phyloP scores from a whole-genome alignment of 2,329 filamentous ascomycete genomes.

The Chaetothyriales sp. region DNA sequence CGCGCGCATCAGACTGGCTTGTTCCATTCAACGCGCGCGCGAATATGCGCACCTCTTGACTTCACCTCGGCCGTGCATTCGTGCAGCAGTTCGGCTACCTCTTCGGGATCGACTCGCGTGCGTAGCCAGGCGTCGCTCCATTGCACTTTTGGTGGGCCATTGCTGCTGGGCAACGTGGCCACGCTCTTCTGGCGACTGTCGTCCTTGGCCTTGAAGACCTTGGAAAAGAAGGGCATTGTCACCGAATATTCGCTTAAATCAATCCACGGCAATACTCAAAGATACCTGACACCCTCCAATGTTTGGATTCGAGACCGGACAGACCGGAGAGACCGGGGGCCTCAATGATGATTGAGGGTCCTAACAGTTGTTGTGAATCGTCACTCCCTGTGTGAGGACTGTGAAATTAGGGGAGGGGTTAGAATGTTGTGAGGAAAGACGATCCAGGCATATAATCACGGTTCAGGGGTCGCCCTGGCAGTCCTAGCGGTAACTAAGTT shows the following conservation, averaged over 20 bases:
- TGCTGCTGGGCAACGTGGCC: slow-evolving; percentile 36
- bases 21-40: neutral
- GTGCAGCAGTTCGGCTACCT: slow-evolving; percentile 75
- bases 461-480: neutral
- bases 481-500: neutral
- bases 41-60: slow-evolving; percentile 60
- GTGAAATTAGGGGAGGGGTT: neutral
- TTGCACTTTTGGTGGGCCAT: slow-evolving; percentile 53
- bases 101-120: slow-evolving; percentile 69
- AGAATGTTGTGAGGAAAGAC: neutral
- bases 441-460: neutral
- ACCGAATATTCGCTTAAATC: neutral
- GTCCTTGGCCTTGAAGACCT: slow-evolving; percentile 63
- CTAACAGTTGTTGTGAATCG: neutral
- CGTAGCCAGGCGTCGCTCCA: slow-evolving; percentile 85
- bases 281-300: neutral
- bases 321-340: neutral
- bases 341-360: neutral
- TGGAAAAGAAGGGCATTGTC: slow-evolving; percentile 45
- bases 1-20: neutral
- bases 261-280: neutral
- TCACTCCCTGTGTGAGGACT: neutral
- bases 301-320: neutral
- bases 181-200: slow-evolving; percentile 47
- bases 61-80: slow-evolving; percentile 86